Evolutionary conservation across 2,329 filamentous ascomycete species (phyloP), one percentile per base, ranked within the genome.

Genomic region (Sarocladiaceae sp.): DNA sequence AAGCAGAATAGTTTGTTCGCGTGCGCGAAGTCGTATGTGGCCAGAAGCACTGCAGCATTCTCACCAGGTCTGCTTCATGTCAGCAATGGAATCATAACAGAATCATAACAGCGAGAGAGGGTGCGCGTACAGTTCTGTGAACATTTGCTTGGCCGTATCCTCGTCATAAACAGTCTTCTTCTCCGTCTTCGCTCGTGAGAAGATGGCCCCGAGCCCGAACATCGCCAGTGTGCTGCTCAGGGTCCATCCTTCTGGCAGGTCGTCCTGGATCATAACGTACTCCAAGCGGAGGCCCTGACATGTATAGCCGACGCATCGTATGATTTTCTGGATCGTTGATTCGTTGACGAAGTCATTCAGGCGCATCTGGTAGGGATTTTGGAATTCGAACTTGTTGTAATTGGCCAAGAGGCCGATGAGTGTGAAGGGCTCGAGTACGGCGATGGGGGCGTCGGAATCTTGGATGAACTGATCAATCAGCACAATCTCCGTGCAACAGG

Each of bases 381-480:
- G 92, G 53, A 95, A 93, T 69, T 99, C 94, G 64, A 99, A 99
- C 68, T 97, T 99, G 79, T 99, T 97, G 78, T 97, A 97, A 71
- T 97, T 99, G 58, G 90, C 88, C 51, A 99, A 75, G 3, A 97
- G 77, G 12, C 93, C 93, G 18, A 97, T 77, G 10, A 97, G 79
- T 13, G 87, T 82, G 59, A 97, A 91, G 0, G 93, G 87, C 54
- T 88, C 82, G 39, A 90, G 80, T 53, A 82, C 82, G 61, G 79
- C 77, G 17, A 76, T 72, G 29, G 81, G 75, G 22, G 79, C 77
- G 55, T 90, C 84, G 40, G 85, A 80, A 58, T 96, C 90, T 72
- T 94, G 87, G 54, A 95, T 83, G 65, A 91, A 88, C 88, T 91
- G 58, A 0, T 22, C 15, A 46, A 15, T 53, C 20, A 52, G 49